Conservation (phyloP, 2,329 filamentous ascomycete species). For the Sclerotiophoma versabilis region DNA sequence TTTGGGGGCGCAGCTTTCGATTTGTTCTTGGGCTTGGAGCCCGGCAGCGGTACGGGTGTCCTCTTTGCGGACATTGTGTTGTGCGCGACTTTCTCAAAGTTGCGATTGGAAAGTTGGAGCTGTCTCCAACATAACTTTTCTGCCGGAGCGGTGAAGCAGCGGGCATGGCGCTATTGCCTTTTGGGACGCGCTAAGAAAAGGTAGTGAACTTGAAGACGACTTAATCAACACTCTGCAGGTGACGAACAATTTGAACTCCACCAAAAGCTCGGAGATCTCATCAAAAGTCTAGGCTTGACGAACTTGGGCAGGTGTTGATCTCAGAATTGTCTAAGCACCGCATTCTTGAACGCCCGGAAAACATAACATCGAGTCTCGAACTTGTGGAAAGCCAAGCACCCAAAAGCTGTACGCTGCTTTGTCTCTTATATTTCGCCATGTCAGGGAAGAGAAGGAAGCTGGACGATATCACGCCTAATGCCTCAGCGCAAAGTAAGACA, state of each 20-base stretch:
- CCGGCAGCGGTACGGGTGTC: constrained; percentile 45
- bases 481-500: constrained; percentile 17
- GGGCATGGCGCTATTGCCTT: constrained; percentile 5
- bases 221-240: not conserved
- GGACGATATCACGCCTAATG: constrained; percentile 5
- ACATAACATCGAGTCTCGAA: not conserved
- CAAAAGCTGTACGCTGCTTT: not conserved
- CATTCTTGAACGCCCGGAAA: too few species aligned
- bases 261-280: too few species aligned
- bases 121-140: constrained; percentile 40
- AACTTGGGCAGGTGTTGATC: not conserved
- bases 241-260: not conserved
- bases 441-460: constrained; percentile 42
- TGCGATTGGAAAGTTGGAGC: constrained; percentile 22
- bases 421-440: constrained; percentile 21
- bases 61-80: constrained; percentile 46
- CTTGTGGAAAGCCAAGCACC: not conserved
- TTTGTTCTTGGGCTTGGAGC: constrained; percentile 37
- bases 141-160: constrained; percentile 13
- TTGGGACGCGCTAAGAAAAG: constrained; percentile 26
- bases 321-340: too few species aligned
- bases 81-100: constrained; percentile 20
- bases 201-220: constrained; percentile 19
- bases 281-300: not conserved
- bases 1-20: constrained; percentile 28